A percentile compares a stretch with the other conserved stretches of the same genome.
Conservation (phyloP, 129 eudicot species). For the Smallanthus sonchifolius region DNA sequence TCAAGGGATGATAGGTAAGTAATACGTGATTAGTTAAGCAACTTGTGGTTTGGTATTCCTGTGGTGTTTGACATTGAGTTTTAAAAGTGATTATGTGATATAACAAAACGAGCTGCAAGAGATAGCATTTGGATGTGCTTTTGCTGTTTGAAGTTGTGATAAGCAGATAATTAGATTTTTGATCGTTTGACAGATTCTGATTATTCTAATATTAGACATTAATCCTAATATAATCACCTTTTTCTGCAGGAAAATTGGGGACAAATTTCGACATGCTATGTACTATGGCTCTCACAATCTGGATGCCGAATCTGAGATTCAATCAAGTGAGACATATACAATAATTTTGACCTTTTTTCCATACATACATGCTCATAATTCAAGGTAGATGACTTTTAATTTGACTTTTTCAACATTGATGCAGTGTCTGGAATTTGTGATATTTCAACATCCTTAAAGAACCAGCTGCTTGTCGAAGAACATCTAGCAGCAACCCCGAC, state of each 20-base stretch:
- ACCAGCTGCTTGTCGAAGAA: slow-evolving; percentile 51
- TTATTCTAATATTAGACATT: neutral
- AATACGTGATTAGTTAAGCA: neutral
- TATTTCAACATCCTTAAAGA: slow-evolving; percentile 37
- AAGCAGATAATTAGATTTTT: neutral
- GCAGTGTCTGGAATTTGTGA: slow-evolving; percentile 43
- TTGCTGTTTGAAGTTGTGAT: neutral
- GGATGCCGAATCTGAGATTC: slow-evolving; percentile 41
- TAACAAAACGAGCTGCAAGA: neutral
- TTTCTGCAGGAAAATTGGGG: slow-evolving; percentile 38
- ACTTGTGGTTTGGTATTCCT: neutral
- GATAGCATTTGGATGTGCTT: neutral
- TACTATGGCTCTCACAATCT: slow-evolving; percentile 27
- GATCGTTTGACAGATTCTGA: neutral
- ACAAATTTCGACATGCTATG: slow-evolving; percentile 38
- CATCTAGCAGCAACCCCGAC: slow-evolving; percentile 33
- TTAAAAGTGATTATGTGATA: neutral
- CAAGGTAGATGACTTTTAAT: neutral
- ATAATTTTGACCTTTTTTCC: neutral
- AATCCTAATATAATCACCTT: neutral
- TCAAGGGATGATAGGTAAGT: slow-evolving; percentile 56
- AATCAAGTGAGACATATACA: slow-evolving; percentile 36
- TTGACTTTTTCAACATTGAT: neutral
- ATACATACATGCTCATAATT: neutral
- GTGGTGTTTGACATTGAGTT: neutral